These are phyloP conservation scores for Sindora glabra DNA, from an alignment of 306 rosid genomes.

Conservation along the genomic window DNA sequence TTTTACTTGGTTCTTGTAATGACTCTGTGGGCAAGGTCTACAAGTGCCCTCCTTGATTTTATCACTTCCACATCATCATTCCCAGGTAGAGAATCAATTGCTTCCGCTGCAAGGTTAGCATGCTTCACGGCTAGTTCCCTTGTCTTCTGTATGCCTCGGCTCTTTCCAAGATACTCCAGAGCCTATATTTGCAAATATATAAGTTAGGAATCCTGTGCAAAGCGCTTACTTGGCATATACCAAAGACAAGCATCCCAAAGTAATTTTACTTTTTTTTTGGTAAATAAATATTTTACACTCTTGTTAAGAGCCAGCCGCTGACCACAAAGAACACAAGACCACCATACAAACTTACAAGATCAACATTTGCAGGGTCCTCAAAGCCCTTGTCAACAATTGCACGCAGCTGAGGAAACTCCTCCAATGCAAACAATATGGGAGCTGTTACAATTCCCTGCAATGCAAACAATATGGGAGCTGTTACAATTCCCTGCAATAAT, in stretches of 20 bases:
- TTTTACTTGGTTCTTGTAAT: slow-evolving; percentile 66
- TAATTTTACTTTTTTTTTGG: no score
- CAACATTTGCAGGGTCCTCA: slow-evolving; percentile 67
- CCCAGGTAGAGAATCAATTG: slow-evolving; percentile 76
- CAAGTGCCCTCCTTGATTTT: slow-evolving; percentile 77
- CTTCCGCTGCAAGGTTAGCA: slow-evolving; percentile 79
- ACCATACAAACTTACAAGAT: slow-evolving; percentile 66
- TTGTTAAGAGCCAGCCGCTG: background rate
- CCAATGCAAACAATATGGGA: slow-evolving; percentile 90
- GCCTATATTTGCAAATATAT: slow-evolving; percentile 42
- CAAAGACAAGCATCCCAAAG: no score
- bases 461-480: slow-evolving; percentile 92
- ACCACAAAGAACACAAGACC: slow-evolving; percentile 4
- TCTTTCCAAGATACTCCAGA: slow-evolving; percentile 78
- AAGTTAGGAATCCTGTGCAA: background rate
- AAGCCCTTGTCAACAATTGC: slow-evolving; percentile 58
- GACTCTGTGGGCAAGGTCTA: slow-evolving; percentile 80
- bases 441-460: slow-evolving; percentile 95
- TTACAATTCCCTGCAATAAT: slow-evolving; percentile 70
- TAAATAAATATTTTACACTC: no score
- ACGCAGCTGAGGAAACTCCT: slow-evolving; percentile 86
- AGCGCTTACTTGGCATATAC: no score
- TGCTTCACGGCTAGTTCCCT: slow-evolving; percentile 78
- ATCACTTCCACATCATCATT: slow-evolving; percentile 60
- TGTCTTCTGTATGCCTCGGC: slow-evolving; percentile 75